Conservation (phyloP, 2,329 filamentous ascomycete genomes). For the Apiospora rasikravindrae region DNA sequence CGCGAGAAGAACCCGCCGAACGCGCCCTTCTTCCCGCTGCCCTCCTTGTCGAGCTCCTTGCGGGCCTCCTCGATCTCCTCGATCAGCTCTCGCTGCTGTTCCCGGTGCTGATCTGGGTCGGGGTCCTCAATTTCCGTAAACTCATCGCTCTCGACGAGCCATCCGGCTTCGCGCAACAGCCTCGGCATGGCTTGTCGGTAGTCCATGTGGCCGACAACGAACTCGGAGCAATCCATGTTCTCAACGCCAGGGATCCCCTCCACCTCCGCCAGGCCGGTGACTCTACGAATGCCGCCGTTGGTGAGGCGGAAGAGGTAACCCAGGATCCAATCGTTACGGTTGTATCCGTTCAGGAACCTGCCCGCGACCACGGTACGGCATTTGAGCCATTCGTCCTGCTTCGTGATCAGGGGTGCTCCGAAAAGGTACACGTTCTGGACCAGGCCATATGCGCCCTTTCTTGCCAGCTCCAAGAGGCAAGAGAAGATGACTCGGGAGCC, state of each 20-base stretch:
- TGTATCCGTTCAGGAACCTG: constrained; percentile 94
- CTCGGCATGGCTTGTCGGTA: constrained; percentile 92
- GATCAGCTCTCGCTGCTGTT: constrained; percentile 90
- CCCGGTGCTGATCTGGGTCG: constrained; percentile 88
- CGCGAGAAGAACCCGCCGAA: constrained; percentile 79
- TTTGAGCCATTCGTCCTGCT: constrained; percentile 84
- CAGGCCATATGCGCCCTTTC: constrained; percentile 82
- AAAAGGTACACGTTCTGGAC: constrained; percentile 97
- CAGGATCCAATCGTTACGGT: constrained; percentile 95
- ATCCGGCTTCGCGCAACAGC: constrained; percentile 85
- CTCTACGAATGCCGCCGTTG: constrained; percentile 84
- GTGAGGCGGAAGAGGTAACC: constrained; percentile 96
- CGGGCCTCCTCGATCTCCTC: constrained; percentile 96
- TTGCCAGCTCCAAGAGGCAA: constrained; percentile 84
- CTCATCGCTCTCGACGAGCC: constrained; percentile 89
- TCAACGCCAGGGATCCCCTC: constrained; percentile 81
- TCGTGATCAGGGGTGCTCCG: constrained; percentile 89
- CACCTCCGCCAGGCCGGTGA: constrained; percentile 82
- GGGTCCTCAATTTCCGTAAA: constrained; percentile 97
- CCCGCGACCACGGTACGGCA: constrained; percentile 85
- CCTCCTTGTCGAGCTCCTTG: constrained; percentile 79
- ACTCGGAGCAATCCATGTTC: constrained; percentile 85
- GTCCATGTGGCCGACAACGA: constrained; percentile 93
- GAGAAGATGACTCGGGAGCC: constrained; percentile 92
- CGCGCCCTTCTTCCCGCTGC: constrained; percentile 60